Percentiles rank a stretch among this genome's conserved stretches.
Evolutionary conservation across 1,139 yeast species (phyloP).

Genomic region (Suhomyces chickasaworum): DNA sequence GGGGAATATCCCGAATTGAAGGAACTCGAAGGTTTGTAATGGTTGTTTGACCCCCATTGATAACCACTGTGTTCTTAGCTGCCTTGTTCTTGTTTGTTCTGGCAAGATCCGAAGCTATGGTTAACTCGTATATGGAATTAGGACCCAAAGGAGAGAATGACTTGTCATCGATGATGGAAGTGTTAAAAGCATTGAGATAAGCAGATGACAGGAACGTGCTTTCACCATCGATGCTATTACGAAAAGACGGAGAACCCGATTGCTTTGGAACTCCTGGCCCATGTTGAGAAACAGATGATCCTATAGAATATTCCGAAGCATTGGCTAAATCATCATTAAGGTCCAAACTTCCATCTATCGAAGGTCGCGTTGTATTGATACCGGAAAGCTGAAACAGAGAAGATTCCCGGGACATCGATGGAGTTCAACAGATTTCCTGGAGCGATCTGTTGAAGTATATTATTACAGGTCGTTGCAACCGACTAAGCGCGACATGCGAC

Average conservation of each 20-base stretch:
- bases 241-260: constrained; percentile 30
- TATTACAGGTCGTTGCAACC: constrained; percentile 7
- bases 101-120: constrained; percentile 58
- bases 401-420: constrained; percentile 14
- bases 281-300: constrained; percentile 20
- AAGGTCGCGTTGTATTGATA: constrained; percentile 20
- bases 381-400: constrained; percentile 7
- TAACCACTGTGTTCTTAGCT: constrained; percentile 36
- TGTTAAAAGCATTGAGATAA: constrained; percentile 29
- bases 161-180: constrained; percentile 23
- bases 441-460: not conserved
- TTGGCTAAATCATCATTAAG: constrained; percentile 44
- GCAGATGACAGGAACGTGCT: constrained; percentile 37
- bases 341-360: constrained; percentile 36
- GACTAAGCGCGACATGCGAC: constrained; percentile 4
- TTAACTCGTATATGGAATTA: constrained; percentile 74
- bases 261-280: constrained; percentile 17
- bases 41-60: constrained; percentile 45
- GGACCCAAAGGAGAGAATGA: constrained; percentile 70
- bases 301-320: constrained; percentile 29
- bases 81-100: constrained; percentile 37
- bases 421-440: not conserved
- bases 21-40: constrained; percentile 62
- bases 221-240: constrained; percentile 43
- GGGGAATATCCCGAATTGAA: constrained; percentile 82